These are phyloP conservation scores for Poterioochromonas sp. DNA, from an alignment of 352 stramenopile genomes.

Conservation along the genomic window DNA sequence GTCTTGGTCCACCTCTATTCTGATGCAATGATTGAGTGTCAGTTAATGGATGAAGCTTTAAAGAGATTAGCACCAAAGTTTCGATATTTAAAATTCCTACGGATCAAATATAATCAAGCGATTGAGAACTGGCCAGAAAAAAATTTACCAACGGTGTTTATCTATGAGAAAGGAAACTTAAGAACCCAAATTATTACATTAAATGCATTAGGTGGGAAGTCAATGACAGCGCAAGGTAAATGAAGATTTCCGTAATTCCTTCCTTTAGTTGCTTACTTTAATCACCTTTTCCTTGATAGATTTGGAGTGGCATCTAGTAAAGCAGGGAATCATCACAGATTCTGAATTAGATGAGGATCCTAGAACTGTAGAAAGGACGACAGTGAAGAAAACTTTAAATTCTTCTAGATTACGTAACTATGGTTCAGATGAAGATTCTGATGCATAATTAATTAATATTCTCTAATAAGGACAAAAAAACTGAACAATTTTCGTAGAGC, in stretches of 20 bases:
- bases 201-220: constrained; percentile 67
- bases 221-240: constrained; percentile 69
- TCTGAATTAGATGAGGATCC: constrained; percentile 52
- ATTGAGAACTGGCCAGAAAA: constrained; percentile 79
- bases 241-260: constrained; percentile 6
- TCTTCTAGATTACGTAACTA: background rate
- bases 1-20: constrained; percentile 69
- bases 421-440: background rate
- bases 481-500: no score
- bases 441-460: no score
- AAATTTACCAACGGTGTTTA: constrained; percentile 82
- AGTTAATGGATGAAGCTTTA: constrained; percentile 75
- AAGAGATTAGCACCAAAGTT: constrained; percentile 66
- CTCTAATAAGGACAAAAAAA: no score
- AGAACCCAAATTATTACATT: constrained; percentile 70
- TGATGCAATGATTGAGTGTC: constrained; percentile 69
- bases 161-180: constrained; percentile 75
- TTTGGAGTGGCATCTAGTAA: constrained; percentile 70
- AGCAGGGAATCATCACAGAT: constrained; percentile 58
- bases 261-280: constrained; percentile 15
- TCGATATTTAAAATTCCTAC: constrained; percentile 81
- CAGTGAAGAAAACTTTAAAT: background rate
- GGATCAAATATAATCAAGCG: constrained; percentile 72
- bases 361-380: constrained; percentile 2
- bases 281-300: constrained; percentile 48